phyloP scores from a whole-genome alignment of 768 basidiomycete genomes.

The Candolleomyces efflorescens region DNA sequence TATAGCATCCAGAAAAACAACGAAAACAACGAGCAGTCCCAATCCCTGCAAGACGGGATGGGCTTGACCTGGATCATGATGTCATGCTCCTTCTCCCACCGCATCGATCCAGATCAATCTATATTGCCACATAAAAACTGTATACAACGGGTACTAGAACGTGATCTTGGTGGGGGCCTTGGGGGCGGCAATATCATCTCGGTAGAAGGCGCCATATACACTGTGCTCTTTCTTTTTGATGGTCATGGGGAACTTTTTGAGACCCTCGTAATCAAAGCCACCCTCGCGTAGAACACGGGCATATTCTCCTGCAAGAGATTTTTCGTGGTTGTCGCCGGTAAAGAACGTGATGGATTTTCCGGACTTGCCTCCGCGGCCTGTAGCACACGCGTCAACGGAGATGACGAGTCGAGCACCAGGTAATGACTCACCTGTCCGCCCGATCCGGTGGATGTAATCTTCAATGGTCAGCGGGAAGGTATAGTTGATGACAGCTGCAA shows the following conservation, averaged over 20 bases:
- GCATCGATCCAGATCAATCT: slow-evolving; percentile 4
- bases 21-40: too few species aligned
- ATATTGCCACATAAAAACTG: neutral
- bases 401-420: neutral
- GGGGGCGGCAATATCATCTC: slow-evolving; percentile 59
- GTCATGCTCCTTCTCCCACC: slow-evolving; percentile 12
- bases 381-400: neutral
- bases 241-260: slow-evolving; percentile 91
- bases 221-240: slow-evolving; percentile 96
- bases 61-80: slow-evolving; percentile 1
- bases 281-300: slow-evolving; percentile 88
- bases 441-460: slow-evolving; percentile 88
- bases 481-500: slow-evolving; percentile 91
- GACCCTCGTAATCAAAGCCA: slow-evolving; percentile 69
- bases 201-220: slow-evolving; percentile 83
- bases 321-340: slow-evolving; percentile 85
- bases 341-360: slow-evolving; percentile 97
- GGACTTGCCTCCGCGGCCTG: slow-evolving; percentile 83
- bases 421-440: slow-evolving; percentile 65
- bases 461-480: slow-evolving; percentile 98
- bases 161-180: slow-evolving; percentile 74
- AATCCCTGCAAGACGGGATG: neutral
- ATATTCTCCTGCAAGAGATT: slow-evolving; percentile 85
- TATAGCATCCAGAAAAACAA: neutral
- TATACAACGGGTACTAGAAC: slow-evolving; percentile 38